These are phyloP conservation scores for Leccinum longicurvipes DNA, from an alignment of 768 basidiomycete species.

Conservation along the genomic window DNA sequence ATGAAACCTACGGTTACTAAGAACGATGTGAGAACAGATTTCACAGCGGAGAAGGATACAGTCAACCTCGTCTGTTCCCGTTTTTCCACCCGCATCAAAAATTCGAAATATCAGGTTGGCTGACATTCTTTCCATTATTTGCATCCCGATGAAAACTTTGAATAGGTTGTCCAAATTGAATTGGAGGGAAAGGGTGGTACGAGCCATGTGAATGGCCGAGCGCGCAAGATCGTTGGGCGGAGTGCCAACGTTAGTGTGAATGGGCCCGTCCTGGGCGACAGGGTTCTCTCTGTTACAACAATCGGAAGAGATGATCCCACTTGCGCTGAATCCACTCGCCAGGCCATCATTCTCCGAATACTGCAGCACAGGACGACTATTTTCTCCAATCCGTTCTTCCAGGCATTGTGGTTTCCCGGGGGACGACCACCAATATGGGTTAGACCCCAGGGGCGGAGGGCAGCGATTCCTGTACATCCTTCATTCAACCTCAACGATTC, in stretches of 20 bases:
- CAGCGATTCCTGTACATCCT: slow-evolving; percentile 1
- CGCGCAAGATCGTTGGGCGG: slow-evolving; percentile 36
- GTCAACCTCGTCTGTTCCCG: slow-evolving; percentile 38
- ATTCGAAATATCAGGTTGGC: slow-evolving; percentile 39
- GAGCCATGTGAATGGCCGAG: slow-evolving; percentile 17
- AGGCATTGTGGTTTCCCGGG: slow-evolving; percentile 26
- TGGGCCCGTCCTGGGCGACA: slow-evolving; percentile 13
- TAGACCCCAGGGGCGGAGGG: neutral
- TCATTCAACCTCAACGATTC: slow-evolving; percentile 22
- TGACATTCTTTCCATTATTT: neutral
- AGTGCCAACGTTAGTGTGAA: slow-evolving; percentile 30
- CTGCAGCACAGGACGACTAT: slow-evolving; percentile 19
- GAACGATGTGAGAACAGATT: slow-evolving; percentile 39
- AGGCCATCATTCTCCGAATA: slow-evolving; percentile 18
- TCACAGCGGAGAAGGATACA: slow-evolving; percentile 25
- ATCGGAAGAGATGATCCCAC: slow-evolving; percentile 56
- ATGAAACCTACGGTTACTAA: slow-evolving; percentile 43
- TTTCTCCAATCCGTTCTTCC: slow-evolving; percentile 24
- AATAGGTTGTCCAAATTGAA: slow-evolving; percentile 21
- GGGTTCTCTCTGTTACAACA: slow-evolving; percentile 39
- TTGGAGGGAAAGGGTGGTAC: slow-evolving; percentile 1
- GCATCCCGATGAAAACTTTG: neutral
- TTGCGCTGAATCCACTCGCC: slow-evolving; percentile 42
- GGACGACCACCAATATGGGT: slow-evolving; percentile 20
- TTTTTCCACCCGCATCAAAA: slow-evolving; percentile 43